Evolutionary conservation across 2,329 filamentous ascomycete species (phyloP), one percentile per base, ranked within the genome.

Genomic region (Aspergillus brunneoviolaceus): DNA sequence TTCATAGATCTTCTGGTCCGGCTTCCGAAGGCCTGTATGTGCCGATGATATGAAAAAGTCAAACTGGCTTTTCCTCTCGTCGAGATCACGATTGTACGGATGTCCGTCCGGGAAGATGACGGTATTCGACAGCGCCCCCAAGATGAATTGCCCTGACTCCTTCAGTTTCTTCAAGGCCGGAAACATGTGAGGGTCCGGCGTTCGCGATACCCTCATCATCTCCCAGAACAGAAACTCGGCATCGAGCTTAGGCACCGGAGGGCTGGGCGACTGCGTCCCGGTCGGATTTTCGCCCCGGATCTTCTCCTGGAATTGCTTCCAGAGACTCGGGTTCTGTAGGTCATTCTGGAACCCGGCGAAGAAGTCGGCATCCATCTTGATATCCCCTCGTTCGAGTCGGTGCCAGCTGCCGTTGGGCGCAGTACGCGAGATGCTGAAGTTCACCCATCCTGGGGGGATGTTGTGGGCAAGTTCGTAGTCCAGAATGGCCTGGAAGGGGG

Each of bases 401-500:
- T 96, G 92, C 94, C 94, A 98, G 72, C 86, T 89, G 47, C 95
- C 95, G 65, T 87, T 78, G 2, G 92, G 92, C 0, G 88, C 86
- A 2, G 89, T 87, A 68, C 85, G 85, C 55, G 91, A 92, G 71
- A 98, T 95, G 67, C 90, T 90, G 78, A 89, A 89, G 80, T 98
- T 98, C 69, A 98, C 84, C 88, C 92, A 98, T 71, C 93, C 94
- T 3, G 87, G 83, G 0, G 93, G 94, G 53, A 98, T 94, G 47
- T 83, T 83, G 59, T 90, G 82, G 61, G 84, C 80, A 57, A 88
- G 79, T 74, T 98, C 95, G 74, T 97, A 97, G 77, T 96, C 89
- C 59, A 96, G 83, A 69, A 99, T 98, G 2, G 91, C 88, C 79
- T 96, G 92, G 71, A 99, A 93, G 10, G 95, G 95, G 1, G 92